phyloP scores from a whole-genome alignment of 2,329 filamentous ascomycete species.

The Paecilomyces fulvus region DNA sequence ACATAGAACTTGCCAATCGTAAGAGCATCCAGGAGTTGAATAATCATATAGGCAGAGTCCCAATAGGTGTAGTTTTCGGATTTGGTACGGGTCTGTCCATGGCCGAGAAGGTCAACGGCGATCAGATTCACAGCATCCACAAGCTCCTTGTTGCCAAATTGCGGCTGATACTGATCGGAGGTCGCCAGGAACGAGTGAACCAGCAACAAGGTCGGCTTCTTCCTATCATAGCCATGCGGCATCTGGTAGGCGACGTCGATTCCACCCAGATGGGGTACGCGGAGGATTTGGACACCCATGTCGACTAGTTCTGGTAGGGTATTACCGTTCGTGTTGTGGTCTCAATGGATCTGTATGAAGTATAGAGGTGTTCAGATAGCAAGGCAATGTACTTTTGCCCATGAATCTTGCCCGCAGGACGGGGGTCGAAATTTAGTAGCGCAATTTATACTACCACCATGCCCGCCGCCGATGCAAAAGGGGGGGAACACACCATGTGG shows the following conservation, averaged over 20 bases:
- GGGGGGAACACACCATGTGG: background rate
- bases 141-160: background rate
- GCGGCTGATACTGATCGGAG: background rate
- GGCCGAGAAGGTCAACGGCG: background rate
- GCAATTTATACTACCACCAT: background rate
- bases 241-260: background rate
- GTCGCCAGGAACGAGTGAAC: background rate
- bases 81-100: background rate
- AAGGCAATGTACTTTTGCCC: background rate
- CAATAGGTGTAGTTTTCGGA: background rate
- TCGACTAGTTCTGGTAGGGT: background rate
- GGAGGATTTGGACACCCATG: background rate
- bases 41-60: background rate
- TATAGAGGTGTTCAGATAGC: background rate
- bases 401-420: background rate
- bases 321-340: background rate
- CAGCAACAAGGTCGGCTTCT: background rate
- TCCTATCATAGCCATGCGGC: background rate
- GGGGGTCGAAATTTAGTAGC: background rate
- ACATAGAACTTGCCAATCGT: background rate
- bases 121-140: background rate
- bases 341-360: background rate
- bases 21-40: background rate
- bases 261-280: background rate
- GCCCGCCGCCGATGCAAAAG: background rate